Percentiles rank a stretch among this genome's conserved stretches.
phyloP scores from a whole-genome alignment of 1,284 basidiomycete genomes.

The Amylostereum chailletii region DNA sequence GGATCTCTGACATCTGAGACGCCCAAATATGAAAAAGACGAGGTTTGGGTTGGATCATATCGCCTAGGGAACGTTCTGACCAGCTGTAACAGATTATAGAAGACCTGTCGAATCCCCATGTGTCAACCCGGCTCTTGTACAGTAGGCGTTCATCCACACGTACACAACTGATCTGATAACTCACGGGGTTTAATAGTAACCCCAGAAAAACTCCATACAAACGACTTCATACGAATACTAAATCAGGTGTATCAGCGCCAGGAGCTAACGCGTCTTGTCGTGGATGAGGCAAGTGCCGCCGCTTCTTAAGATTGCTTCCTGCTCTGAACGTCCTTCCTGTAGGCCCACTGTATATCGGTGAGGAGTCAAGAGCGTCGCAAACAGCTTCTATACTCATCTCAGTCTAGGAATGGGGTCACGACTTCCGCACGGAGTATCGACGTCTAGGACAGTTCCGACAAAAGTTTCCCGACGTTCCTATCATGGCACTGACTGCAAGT shows the following conservation, averaged over 20 bases:
- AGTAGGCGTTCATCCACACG: constrained; percentile 30
- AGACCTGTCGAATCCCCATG: constrained; percentile 56
- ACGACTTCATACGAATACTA: constrained; percentile 46
- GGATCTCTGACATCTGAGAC: constrained; percentile 67
- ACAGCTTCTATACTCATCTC: not conserved
- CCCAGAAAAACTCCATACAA: constrained; percentile 62
- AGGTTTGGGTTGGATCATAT: constrained; percentile 27
- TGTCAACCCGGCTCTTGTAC: constrained; percentile 62
- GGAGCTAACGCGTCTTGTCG: constrained; percentile 62
- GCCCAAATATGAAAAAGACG: constrained; percentile 36
- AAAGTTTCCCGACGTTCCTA: constrained; percentile 62
- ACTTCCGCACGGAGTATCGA: constrained; percentile 71
- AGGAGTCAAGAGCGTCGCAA: constrained; percentile 11
- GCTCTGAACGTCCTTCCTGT: not conserved
- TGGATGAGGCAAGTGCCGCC: constrained; percentile 59
- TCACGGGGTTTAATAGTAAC: constrained; percentile 37
- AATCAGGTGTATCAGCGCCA: constrained; percentile 40
- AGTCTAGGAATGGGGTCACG: constrained; percentile 77
- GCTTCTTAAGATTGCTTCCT: not conserved
- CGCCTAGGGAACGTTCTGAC: not conserved
- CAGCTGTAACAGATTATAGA: constrained; percentile 41
- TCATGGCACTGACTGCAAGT: constrained; percentile 80
- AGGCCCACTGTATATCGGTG: constrained; percentile 85
- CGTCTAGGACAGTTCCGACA: constrained; percentile 63
- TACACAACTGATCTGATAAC: constrained; percentile 10